Base-by-base conservation (phyloP, 2,329 filamentous ascomycete genomes). In the Phaeosphaeria sp. region DNA sequence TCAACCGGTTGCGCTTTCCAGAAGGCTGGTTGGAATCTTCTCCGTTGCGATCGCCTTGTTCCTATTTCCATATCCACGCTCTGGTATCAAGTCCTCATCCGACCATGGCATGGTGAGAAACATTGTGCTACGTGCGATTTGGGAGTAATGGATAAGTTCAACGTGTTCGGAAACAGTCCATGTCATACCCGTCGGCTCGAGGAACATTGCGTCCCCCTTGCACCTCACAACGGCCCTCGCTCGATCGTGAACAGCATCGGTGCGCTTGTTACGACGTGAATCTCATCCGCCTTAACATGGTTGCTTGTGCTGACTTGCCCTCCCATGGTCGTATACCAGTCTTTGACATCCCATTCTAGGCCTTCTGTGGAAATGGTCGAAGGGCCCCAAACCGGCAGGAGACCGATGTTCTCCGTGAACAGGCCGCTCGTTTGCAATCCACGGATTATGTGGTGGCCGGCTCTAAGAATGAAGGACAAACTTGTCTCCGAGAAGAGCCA, bases 291-390 rank as follows among this genome's bases (percentile, higher is more conserved):
- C 42, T 79, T 74, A 50, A 82, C 75, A 56, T 83, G 81, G 61
- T 83, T 83, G 59, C 80, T 83, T 6, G 81, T 82, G 63, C 81
- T 83, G 56, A 83, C 77, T 56, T 80, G 77, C 2, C 76, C 75
- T 17, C 81, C 81, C 73, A 83, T 80, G 49, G 78, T 74, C 21
- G 81, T 97, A 64, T 85, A 79, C 93, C 94, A 97, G 59, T 92
- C 82, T 57, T 83, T 74, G 1, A 99, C 91, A 77, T 99, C 93
- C 95, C 95, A 99, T 74, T 96, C 89, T 20, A 98, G 81, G 0
- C 95, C 95, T 15, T 82, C 79, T 0, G 92, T 96, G 7, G 87
- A 89, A 67, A 99, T 92, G n/a, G 84, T 77, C 47, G 91, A 89
- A 2, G 89, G 86, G n/a, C 89, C 91, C 55, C 88, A 90, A 21